Evolutionary conservation across 2,329 filamentous ascomycete genomes (phyloP), one percentile per base, ranked within the genome.

Genomic region (Fusarium ramigenum): DNA sequence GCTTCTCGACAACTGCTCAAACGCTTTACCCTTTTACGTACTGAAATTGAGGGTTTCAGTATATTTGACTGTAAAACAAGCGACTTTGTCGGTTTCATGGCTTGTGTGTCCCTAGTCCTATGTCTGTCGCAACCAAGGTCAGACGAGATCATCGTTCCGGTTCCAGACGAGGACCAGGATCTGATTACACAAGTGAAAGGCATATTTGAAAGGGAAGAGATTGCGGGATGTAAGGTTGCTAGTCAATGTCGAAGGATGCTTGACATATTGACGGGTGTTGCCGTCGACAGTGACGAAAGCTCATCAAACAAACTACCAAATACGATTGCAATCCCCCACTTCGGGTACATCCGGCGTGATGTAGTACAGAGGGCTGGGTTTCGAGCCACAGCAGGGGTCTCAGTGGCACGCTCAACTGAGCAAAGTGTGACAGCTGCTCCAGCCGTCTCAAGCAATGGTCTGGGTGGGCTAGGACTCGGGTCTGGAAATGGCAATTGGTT

Each of bases 391-490:
- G 1, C 3, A n/a, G 9, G 3, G 0, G 32, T 3, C 3, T 2
- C 23, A 16, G 3, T 36, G n/a, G 12, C 14, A 16, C 0, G 16
- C 6, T 16, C 9, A 0, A 21, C 1, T 1, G 9, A 21, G 9
- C 18, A 16, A 16, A 28, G 0, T 4, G 4, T 11, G 30, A 37
- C 14, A 21, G 14, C 18, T 1, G 32, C 7, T 2, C 3, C 14
- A 18, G 0, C 14, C 2, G 2, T 16, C 12, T 53, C 12, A 16
- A 16, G 9, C 3, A 12, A 37, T 11, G 9, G 18, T 21, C 18
- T 6, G 9, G 14, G 3, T 25, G 12, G 7, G 14, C 12, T 37
- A 1, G 49, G 7, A 21, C 11, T 4, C 2, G 16, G 3, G 7
- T 4, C 4, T 21, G 32, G 12, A 53, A 9, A 9, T 8, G 7